Conservation (phyloP, 768 basidiomycete genomes). For the Termitomyces sp. region DNA sequence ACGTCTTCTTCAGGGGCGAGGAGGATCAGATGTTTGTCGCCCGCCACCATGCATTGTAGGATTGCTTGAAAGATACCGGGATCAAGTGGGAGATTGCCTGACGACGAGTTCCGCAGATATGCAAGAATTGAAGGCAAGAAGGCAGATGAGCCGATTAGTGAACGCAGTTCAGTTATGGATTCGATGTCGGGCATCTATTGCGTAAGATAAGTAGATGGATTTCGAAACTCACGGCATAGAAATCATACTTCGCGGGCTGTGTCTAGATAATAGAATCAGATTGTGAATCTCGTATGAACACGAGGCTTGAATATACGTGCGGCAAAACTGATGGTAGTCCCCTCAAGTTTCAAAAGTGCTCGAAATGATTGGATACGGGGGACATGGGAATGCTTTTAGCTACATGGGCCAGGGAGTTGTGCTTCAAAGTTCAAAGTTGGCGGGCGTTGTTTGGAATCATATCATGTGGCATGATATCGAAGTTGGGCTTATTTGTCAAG, state of each 20-base stretch:
- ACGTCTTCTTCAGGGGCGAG: conserved; percentile 67
- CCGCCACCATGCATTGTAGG: conserved; percentile 60
- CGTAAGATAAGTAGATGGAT: neutral
- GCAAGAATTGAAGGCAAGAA: conserved; percentile 51
- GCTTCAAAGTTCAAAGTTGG: too few relatives aligned
- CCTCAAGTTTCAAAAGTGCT: neutral
- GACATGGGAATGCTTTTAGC: too few relatives aligned
- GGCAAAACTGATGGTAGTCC: neutral
- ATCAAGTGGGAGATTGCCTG: conserved; percentile 54
- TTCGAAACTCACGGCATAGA: neutral
- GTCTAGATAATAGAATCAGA: neutral
- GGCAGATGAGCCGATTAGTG: conserved; percentile 37
- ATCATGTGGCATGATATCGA: too few relatives aligned
- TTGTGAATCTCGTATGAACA: neutral
- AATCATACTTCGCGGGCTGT: neutral
- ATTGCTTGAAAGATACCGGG: conserved; percentile 62
- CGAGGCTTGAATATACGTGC: neutral
- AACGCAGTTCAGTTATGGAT: conserved; percentile 21
- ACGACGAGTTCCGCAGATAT: conserved; percentile 38
- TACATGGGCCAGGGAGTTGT: too few relatives aligned
- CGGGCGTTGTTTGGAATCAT: too few relatives aligned
- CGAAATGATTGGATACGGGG: neutral
- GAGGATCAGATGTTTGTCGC: conserved; percentile 61
- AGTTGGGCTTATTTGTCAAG: too few relatives aligned
- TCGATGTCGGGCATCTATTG: conserved; percentile 14